These are phyloP conservation scores for Saposhnikovia divaricata DNA, from an alignment of 129 eudicot genomes.

Conservation along the genomic window DNA sequence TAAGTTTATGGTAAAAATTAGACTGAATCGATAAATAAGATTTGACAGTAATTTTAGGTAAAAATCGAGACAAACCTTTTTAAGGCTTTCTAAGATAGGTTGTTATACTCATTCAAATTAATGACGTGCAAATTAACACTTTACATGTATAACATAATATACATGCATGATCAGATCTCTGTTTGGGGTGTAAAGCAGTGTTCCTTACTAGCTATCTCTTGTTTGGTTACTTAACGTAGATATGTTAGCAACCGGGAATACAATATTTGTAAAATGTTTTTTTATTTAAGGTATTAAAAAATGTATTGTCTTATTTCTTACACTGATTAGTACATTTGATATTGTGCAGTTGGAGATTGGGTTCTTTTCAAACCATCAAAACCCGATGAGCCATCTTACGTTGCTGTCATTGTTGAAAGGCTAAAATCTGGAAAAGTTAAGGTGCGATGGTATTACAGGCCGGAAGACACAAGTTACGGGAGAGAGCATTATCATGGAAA, in stretches of 20 bases:
- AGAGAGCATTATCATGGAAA: conserved; percentile 57
- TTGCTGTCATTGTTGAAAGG: conserved; percentile 48
- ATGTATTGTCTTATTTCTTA: not conserved
- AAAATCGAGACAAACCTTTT: too few relatives aligned
- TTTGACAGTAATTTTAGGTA: too few relatives aligned
- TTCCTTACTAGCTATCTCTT: not conserved
- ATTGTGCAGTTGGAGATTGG: conserved; percentile 50
- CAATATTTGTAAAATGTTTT: too few relatives aligned
- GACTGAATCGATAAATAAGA: too few relatives aligned
- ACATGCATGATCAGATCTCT: too few relatives aligned
- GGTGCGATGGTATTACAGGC: conserved; percentile 63
- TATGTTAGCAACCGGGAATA: too few relatives aligned
- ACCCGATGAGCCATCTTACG: conserved; percentile 37
- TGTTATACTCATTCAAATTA: too few relatives aligned
- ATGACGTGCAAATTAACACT: too few relatives aligned
- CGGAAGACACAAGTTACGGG: conserved; percentile 58
- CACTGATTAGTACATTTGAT: not conserved
- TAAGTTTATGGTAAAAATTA: too few relatives aligned
- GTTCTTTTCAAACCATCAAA: conserved; percentile 54
- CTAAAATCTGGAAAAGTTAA: conserved; percentile 46
- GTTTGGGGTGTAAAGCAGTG: not conserved
- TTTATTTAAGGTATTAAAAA: not conserved
- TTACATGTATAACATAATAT: too few relatives aligned
- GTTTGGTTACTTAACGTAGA: too few relatives aligned
- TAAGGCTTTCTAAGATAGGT: too few relatives aligned